These are phyloP conservation scores for Colletotrichum abscissum DNA, from an alignment of 2,329 filamentous ascomycete species.

Conservation along the genomic window DNA sequence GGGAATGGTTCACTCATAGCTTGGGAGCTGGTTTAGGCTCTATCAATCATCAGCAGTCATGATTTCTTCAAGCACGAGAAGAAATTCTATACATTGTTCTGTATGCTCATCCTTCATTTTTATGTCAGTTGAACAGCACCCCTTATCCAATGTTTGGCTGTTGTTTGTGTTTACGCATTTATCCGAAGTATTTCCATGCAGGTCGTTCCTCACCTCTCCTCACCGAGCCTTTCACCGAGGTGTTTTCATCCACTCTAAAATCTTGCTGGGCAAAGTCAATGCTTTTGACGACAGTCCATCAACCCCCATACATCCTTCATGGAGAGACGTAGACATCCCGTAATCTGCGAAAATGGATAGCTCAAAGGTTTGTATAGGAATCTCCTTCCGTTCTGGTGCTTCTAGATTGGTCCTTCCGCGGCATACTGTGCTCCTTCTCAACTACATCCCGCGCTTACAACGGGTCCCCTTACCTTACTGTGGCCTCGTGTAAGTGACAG, in stretches of 20 bases:
- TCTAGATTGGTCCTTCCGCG: neutral
- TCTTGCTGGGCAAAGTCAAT: neutral
- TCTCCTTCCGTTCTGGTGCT: neutral
- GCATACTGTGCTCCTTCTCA: neutral
- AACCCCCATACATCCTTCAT: neutral
- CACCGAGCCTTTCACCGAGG: slow-evolving; percentile 30
- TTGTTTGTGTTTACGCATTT: neutral
- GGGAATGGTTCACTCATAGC: neutral
- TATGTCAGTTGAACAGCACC: neutral
- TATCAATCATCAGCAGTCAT: neutral
- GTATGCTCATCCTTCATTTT: neutral
- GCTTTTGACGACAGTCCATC: neutral
- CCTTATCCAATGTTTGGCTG: neutral
- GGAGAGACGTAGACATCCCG: neutral
- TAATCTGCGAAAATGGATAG: slow-evolving; percentile 27
- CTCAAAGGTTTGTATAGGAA: slow-evolving; percentile 13
- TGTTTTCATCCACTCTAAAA: slow-evolving; percentile 1
- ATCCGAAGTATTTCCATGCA: slow-evolving; percentile 23
- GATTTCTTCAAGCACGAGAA: neutral
- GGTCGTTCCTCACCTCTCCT: neutral
- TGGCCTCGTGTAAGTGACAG: neutral
- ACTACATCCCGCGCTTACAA: neutral
- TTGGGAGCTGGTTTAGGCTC: neutral
- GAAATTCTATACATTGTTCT: neutral
- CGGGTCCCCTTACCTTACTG: neutral